Evolutionary conservation across 1,284 basidiomycete genomes (phyloP), one percentile per base, ranked within the genome.

Genomic region (Leccinum variabile): DNA sequence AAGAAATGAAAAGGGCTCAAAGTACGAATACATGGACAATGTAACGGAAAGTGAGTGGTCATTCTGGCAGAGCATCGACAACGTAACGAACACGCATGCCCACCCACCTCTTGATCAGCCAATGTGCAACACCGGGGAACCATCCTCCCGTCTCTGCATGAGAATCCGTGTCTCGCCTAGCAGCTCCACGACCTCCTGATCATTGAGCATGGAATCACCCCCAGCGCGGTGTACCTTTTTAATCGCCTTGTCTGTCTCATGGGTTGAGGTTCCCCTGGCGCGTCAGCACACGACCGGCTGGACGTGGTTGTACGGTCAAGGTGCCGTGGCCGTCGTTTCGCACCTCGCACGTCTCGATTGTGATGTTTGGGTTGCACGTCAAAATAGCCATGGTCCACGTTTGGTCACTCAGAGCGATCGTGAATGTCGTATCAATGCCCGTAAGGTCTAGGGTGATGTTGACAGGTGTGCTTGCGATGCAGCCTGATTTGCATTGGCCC

Each of bases 271-370:
- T 73, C 0, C 72, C 65, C 53, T 73, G 71, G 3, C 49, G 62
- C 1, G 50, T 61, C 16, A 74, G 50, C 49, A 22, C 55, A 52
- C 16, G 18, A 1, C 68, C 64, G 13, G 52, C 14, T 0, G 56
- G 60, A 14, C 28, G 67, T 2, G 67, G 64, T n/a, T 72, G 73
- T 9, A 75, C 71, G 5, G 5, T 56, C 2, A 75, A 8, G 3
- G 59, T 1, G 1, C 71, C 69, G 8, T 61, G 56, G 8, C 70
- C 69, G 13, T 66, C 54, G 32, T 55, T 73, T 32, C 73, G 66
- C 22, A 72, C 68, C 50, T 74, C 70, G 16, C 72, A 67, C 1
- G 72, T 74, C 59, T 72, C 65, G 16, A 75, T 65, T 3, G 49
- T 60, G n/a, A 64, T 44, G 35, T 74, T 74, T 18, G 72, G 71